Base-by-base conservation (phyloP, 225 moss, liverwort and hornwort species). In the Bryoerythrophyllum caledonicum region DNA sequence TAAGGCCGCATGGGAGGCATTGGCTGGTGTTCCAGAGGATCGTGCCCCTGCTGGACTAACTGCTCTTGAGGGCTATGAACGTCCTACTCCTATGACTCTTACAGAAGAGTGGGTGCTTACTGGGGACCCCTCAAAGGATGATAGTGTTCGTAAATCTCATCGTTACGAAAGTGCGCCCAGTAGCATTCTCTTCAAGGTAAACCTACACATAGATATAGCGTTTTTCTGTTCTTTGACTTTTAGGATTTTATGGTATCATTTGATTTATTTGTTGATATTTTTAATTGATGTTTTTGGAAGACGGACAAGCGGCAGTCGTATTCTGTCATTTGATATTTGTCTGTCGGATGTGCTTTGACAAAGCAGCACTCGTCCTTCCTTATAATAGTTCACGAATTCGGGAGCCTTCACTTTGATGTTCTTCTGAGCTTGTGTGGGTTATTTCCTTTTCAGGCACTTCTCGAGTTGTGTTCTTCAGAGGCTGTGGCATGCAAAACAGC, bases 111-210 rank as follows among this genome's bases (percentile, higher is more conserved):
- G 89, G 91, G 90, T 95, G 35, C 78, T 99, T 70, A 99, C 90
- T 65, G 99, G 99, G 72, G 99, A 99, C 71, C 63, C 87, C 61
- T 41, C 72, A 34, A 99, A 93, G 75, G 99, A 99, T 87, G 90
- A 99, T 59, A 81, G n/a, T 72, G 99, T 95, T 71, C 93, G 99
- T 76, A 86, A 75, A 16, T 88, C 88, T 8, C 99, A 99, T 86
- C 91, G 90, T 38, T 99, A 90, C 68, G 99, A 95, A 85, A 93
- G 95, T 85, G 93, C 97, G 41, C 95, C 95, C 9, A 93, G 93
- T 82, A 82, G 90, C 72, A 92, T 89, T 74, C 88, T 99, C 14
- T 99, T 99, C 74, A 95, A 95, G 95, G 99, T 97, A 67, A 37
- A 63, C 74, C 32, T 57, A 68, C 59, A 23, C 34, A 15, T 41